A percentile compares a stretch with the other conserved stretches of the same genome.
Conservation (phyloP, 2,329 filamentous ascomycete species). For the Fusarium sp. region DNA sequence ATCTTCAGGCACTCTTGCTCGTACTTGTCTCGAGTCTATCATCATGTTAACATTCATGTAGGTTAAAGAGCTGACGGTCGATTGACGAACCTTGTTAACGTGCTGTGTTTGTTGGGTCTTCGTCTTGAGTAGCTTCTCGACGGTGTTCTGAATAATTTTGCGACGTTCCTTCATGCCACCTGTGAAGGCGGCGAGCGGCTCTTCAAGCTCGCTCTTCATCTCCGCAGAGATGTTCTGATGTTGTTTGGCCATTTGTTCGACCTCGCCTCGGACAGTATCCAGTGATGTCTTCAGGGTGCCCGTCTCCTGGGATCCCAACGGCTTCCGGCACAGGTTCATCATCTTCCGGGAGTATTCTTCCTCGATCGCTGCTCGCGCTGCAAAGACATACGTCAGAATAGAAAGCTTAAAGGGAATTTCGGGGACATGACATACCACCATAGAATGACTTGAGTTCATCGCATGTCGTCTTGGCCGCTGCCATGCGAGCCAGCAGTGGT, state of each 20-base stretch:
- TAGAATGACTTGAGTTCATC: constrained; percentile 96
- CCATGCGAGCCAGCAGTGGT: constrained; percentile 93
- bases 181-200: constrained; percentile 88
- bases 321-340: constrained; percentile 82
- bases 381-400: background rate
- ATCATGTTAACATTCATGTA: constrained; percentile 7
- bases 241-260: constrained; percentile 92
- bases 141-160: constrained; percentile 93
- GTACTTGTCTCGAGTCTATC: constrained; percentile 84
- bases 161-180: constrained; percentile 95
- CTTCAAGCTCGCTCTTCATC: constrained; percentile 96
- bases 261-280: constrained; percentile 85
- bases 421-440: constrained; percentile 62
- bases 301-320: constrained; percentile 84
- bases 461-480: constrained; percentile 89
- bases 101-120: constrained; percentile 90
- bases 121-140: constrained; percentile 91
- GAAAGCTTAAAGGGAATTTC: background rate
- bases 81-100: constrained; percentile 80
- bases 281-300: constrained; percentile 84
- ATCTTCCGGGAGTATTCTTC: constrained; percentile 95
- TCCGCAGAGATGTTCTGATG: constrained; percentile 89
- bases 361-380: constrained; percentile 90
- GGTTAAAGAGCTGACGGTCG: accelerated
- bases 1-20: constrained; percentile 98